Evolutionary conservation across 208 protist species (phyloP).

Genomic region (Trypanosoma scelopori): DNA sequence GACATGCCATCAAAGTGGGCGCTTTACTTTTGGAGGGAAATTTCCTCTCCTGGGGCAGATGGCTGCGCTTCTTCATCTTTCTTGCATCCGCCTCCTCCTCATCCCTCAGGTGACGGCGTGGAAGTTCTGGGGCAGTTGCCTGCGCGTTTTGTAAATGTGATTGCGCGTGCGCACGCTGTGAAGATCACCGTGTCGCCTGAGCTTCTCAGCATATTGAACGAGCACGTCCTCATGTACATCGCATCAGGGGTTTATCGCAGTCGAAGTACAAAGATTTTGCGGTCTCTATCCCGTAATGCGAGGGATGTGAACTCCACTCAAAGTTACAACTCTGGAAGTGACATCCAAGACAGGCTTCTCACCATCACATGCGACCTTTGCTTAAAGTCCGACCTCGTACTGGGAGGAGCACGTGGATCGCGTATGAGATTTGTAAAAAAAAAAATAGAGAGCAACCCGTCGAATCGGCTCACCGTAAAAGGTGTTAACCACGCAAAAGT

Average conservation of each 20-base stretch:
- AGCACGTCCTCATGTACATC: constrained; percentile 27
- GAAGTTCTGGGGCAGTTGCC: constrained; percentile 13
- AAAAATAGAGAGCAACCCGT: constrained; percentile 10
- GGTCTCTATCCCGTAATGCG: not conserved
- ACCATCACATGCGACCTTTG: constrained; percentile 19
- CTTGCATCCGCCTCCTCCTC: not conserved
- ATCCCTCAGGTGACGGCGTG: not conserved
- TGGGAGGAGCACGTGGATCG: constrained; percentile 34
- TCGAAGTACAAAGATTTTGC: not conserved
- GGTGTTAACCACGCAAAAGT: constrained; percentile 43
- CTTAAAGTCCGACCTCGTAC: constrained; percentile 30
- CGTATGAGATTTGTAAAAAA: constrained; percentile 34
- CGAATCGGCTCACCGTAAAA: constrained; percentile 35
- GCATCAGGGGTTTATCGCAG: constrained; percentile 24
- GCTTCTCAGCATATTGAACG: constrained; percentile 34
- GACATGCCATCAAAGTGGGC: constrained; percentile 29
- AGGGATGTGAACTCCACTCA: not conserved
- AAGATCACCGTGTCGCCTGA: constrained; percentile 31
- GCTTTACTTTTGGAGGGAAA: constrained; percentile 30
- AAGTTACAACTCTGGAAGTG: constrained; percentile 13
- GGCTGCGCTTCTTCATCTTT: no score
- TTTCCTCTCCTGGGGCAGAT: constrained; percentile 3
- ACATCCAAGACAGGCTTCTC: constrained; percentile 8
- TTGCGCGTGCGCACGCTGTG: constrained; percentile 27
- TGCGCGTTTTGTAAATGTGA: constrained; percentile 14